Evolutionary conservation across 23 red algal species (phyloP), one percentile per base, ranked within the genome.

Genomic region (Gracilaria domingensis): DNA sequence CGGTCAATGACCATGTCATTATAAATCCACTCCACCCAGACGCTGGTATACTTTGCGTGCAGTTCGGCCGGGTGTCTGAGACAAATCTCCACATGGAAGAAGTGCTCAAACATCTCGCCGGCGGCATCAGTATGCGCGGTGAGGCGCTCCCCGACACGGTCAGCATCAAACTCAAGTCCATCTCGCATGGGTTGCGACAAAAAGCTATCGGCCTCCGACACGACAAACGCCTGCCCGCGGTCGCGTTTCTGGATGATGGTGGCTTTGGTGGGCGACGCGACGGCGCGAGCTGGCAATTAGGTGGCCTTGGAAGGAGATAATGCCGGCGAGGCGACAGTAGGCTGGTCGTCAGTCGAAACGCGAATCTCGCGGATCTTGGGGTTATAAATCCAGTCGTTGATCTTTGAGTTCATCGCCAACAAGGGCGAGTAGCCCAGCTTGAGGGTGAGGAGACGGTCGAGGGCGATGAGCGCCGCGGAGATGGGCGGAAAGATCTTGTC

Each of bases 11-110:
- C 89, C 86, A 96, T 87, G 77, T 49, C 89, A 59, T 79, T 79
- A n/a, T 87, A 82, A 23, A 91, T 30, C 94, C 94, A 96, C 61
- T 96, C 88, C 32, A 96, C 67, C 94, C 88, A 96, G 0, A 96
- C 88, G 47, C 87, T 92, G 26, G 82, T 80, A 67, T 91, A 96
- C 48, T 88, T 92, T 20, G 55, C 80, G 80, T 96, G 86, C 24
- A 96, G 73, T 48, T 92, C 81, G 26, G 83, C 64, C 35, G 92
- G 17, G n/a, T 91, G 33, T 34, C 73, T 20, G 39, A 96, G 71
- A 57, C 73, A 80, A 26, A 96, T 82, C 26, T 86, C 75, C 16
- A 96, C 84, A 18, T 84, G 39, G 44, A 92, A 96, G 55, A 65
- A 96, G 25, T 93, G 82, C 82, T 96, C 94, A 82, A 91, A 88